phyloP scores from a whole-genome alignment of 1,139 yeast genomes.

The Blastobotrys buckinghamii region DNA sequence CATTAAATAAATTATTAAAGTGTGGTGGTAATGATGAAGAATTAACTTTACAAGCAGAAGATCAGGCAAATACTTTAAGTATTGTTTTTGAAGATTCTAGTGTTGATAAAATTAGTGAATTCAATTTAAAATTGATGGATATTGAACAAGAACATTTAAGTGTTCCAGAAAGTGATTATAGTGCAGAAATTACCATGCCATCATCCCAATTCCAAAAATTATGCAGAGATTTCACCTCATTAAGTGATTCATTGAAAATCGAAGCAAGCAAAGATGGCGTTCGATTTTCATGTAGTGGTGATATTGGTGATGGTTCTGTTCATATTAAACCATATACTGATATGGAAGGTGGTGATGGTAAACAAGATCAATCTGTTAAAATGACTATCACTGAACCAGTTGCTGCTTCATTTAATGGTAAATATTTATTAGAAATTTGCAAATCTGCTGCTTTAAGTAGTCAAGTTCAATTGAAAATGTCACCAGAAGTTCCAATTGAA shows the following conservation, averaged over 20 bases:
- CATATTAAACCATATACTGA: slow-evolving; percentile 80
- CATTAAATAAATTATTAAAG: slow-evolving; percentile 79
- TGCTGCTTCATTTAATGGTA: slow-evolving; percentile 82
- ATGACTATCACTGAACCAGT: slow-evolving; percentile 85
- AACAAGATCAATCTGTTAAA: slow-evolving; percentile 47
- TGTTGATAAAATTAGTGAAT: slow-evolving; percentile 90
- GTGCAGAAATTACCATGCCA: slow-evolving; percentile 83
- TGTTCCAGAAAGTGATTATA: slow-evolving; percentile 91
- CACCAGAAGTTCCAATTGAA: slow-evolving; percentile 89
- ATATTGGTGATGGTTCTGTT: slow-evolving; percentile 82
- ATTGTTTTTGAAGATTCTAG: slow-evolving; percentile 85
- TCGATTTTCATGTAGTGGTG: slow-evolving; percentile 88
- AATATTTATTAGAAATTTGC: slow-evolving; percentile 83
- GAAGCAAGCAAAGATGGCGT: slow-evolving; percentile 89
- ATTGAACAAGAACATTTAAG: slow-evolving; percentile 92
- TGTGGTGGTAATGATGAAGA: slow-evolving; percentile 90
- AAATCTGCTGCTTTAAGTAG: slow-evolving; percentile 80
- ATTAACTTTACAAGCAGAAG: slow-evolving; percentile 86
- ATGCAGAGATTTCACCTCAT: slow-evolving; percentile 78
- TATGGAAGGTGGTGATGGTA: slow-evolving; percentile 68
- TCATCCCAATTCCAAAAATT: slow-evolving; percentile 82
- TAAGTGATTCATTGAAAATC: slow-evolving; percentile 83
- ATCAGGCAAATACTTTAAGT: slow-evolving; percentile 75
- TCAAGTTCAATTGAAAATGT: slow-evolving; percentile 75
- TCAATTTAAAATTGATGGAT: slow-evolving; percentile 88